phyloP scores from a whole-genome alignment of 2,329 filamentous ascomycete genomes.

The Fusarium floridanum region DNA sequence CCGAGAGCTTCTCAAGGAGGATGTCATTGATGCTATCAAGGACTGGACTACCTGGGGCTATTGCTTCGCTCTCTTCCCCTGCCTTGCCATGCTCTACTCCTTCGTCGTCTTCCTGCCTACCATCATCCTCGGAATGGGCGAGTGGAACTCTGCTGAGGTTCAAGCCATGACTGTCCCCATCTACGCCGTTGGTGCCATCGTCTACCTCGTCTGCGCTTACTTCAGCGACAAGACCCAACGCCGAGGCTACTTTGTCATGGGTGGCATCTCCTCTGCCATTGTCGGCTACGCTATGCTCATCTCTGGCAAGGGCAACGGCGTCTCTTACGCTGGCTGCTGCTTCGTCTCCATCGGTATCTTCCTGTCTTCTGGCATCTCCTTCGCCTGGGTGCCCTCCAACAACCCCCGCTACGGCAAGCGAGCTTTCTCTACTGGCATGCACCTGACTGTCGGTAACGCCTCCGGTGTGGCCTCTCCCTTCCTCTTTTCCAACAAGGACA shows the following conservation, averaged over 20 bases:
- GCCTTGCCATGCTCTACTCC: constrained; percentile 76
- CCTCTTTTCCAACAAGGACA: constrained; percentile 59
- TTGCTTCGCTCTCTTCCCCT: constrained; percentile 70
- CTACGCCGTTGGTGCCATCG: constrained; percentile 72
- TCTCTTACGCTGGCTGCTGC: constrained; percentile 73
- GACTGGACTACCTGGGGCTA: constrained; percentile 77
- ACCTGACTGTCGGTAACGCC: constrained; percentile 72
- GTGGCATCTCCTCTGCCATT: constrained; percentile 63
- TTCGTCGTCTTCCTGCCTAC: constrained; percentile 77
- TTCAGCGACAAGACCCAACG: constrained; percentile 69
- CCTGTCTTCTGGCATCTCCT: constrained; percentile 51
- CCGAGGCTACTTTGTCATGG: constrained; percentile 67
- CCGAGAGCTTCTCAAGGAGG: constrained; percentile 46
- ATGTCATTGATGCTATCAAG: constrained; percentile 41
- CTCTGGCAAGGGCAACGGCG: constrained; percentile 64
- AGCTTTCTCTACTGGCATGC: constrained; percentile 71
- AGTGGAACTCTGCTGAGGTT: constrained; percentile 67
- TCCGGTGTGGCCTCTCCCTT: constrained; percentile 74
- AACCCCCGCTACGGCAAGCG: constrained; percentile 75
- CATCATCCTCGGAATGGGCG: constrained; percentile 73
- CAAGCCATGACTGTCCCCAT: constrained; percentile 78
- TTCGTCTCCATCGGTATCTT: constrained; percentile 71
- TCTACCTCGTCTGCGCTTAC: constrained; percentile 69
- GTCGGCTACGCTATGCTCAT: constrained; percentile 72
- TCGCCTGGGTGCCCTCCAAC: constrained; percentile 65